Evolutionary conservation across 2,329 filamentous ascomycete genomes (phyloP), one percentile per base, ranked within the genome.

Genomic region (Microcera coccophila): DNA sequence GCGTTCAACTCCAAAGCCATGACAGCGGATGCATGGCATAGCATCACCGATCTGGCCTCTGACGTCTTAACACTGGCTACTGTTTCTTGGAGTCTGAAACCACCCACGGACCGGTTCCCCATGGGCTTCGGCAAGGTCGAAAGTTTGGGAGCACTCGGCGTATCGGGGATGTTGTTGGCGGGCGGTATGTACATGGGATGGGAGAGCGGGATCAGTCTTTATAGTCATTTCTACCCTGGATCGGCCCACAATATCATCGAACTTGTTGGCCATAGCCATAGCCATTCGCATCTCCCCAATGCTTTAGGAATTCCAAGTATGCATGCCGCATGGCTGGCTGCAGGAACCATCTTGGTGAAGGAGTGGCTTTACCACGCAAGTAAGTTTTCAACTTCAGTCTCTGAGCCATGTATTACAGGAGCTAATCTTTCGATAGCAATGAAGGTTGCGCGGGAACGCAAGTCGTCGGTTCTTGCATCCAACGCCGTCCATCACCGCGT

Each of bases 291-390:
- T 59, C 71, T 65, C 32, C 56, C 61, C 14, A 50, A 61, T 16
- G 60, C 59, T 20, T 53, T 68, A 10, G 76, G 76, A 42, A 69
- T 78, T 2, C 93, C 93, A 0, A 95, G 88, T 65, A 78, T 98
- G 53, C 90, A 97, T 64, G 93, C 93, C 17, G 91, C 88, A 7
- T 98, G 93, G 93, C 71, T 98, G 46, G 91, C 93, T 26, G 85
- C 81, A 31, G 91, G 88, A 16, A 95, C 89, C 2, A 93, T 98
- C 44, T 67, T 89, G 19, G 73, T 97, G 58, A 98, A 98, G 69
- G 93, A 98, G 68, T 98, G 90, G 88, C 73, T 98, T 19, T 98
- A 97, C 63, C 84, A 86, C 72, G 89, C 91, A 51, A 98, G 91
- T 93, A 81, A 74, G 87, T 24, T 12, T 28, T 36, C 37, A 9